phyloP scores from a whole-genome alignment of 495 filamentous ascomycete species.

The Talaromyces stipitatus region DNA sequence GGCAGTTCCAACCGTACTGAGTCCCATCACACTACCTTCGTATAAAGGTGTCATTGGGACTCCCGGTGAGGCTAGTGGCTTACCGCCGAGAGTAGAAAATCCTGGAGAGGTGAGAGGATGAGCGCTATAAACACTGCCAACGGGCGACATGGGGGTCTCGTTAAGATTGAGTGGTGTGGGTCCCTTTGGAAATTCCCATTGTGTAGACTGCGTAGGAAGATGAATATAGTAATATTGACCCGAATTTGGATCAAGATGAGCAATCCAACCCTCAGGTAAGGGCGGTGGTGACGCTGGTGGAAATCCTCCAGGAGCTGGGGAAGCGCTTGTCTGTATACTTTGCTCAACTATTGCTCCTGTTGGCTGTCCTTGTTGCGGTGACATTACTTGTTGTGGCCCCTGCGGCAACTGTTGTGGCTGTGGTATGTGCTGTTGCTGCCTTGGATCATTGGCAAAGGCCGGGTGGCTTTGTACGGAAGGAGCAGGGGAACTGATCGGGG shows the following conservation, averaged over 20 bases:
- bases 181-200: constrained; percentile 97
- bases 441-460: constrained; percentile 78
- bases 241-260: constrained; percentile 87
- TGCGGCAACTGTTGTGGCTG: constrained; percentile 8
- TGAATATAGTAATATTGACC: constrained; percentile 99
- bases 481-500: constrained; percentile 18
- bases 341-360: constrained; percentile 18
- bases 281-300: constrained; percentile 80
- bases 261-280: constrained; percentile 96
- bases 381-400: constrained; percentile 12
- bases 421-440: constrained; percentile 30
- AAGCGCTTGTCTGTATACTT: constrained; percentile 29
- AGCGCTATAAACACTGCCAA: constrained; percentile 64
- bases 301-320: constrained; percentile 48
- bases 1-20: constrained; percentile 63
- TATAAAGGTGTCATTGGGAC: constrained; percentile 67
- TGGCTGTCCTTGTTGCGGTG: constrained; percentile 21
- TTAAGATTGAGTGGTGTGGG: constrained; percentile 78
- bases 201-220: constrained; percentile 87
- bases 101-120: constrained; percentile 69
- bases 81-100: constrained; percentile 57
- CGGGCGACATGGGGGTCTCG: constrained; percentile 69
- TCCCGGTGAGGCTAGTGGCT: constrained; percentile 70
- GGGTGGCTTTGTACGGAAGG: constrained; percentile 60
- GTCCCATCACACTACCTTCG: constrained; percentile 69